Evolutionary conservation across 192 early-diverging fungal species (phyloP).

Genomic region (Dissophora globulifera): DNA sequence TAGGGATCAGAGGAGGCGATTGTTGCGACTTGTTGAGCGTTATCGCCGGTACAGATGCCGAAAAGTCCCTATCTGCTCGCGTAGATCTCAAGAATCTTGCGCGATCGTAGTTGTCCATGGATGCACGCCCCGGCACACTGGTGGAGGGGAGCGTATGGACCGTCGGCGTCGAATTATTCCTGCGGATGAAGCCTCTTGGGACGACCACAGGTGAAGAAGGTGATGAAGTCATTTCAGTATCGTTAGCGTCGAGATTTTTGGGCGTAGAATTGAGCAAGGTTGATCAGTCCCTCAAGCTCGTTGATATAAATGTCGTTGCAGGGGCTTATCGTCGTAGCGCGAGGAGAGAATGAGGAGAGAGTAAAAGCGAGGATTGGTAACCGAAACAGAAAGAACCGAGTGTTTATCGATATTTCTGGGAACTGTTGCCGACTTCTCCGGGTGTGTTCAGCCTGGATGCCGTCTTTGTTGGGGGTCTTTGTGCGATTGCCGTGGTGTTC

Average conservation of each 20-base stretch:
- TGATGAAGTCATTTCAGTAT: neutral
- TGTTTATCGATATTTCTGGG: too few species aligned
- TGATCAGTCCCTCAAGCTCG: neutral
- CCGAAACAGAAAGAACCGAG: too few species aligned
- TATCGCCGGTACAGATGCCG: neutral
- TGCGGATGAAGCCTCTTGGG: slow-evolving; percentile 16
- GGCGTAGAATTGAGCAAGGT: neutral
- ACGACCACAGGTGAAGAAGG: slow-evolving; percentile 1
- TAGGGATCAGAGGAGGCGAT: slow-evolving; percentile 28
- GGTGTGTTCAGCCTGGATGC: neutral
- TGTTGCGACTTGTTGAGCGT: slow-evolving; percentile 7
- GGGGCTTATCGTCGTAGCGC: neutral
- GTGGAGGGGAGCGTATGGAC: slow-evolving; percentile 15
- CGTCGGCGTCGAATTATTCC: slow-evolving; percentile 30
- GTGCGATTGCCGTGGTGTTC: too few species aligned
- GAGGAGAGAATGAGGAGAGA: slow-evolving; percentile 1
- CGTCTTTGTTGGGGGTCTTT: neutral
- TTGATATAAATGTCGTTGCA: neutral
- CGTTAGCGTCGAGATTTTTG: neutral
- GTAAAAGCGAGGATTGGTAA: too few species aligned
- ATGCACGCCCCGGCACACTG: slow-evolving; percentile 10
- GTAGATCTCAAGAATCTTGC: slow-evolving; percentile 6
- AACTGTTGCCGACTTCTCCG: too few species aligned
- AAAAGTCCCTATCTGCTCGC: neutral
- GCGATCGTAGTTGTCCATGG: slow-evolving; percentile 45